Percentiles rank a stretch among this genome's conserved stretches.
Evolutionary conservation across 208 protist genomes (phyloP).

Genomic region (Angomonas deanei): DNA sequence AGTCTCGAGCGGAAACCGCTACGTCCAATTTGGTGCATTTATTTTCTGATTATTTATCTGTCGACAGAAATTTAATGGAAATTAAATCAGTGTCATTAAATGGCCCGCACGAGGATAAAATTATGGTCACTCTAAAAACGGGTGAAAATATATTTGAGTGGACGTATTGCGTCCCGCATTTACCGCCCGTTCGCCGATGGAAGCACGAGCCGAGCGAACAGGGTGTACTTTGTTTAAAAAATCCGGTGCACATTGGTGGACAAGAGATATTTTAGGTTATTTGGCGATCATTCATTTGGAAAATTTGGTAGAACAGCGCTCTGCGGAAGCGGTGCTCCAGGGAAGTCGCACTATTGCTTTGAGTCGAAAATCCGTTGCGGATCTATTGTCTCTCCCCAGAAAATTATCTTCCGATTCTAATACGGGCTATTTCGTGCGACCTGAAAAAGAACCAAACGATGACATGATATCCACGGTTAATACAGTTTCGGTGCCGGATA

Average conservation of each 20-base stretch:
- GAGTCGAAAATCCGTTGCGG: background rate
- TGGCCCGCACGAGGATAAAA: background rate
- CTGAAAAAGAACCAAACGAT: background rate
- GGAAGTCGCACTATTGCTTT: background rate
- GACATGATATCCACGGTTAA: background rate
- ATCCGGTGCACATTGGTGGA: background rate
- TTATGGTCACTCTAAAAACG: background rate
- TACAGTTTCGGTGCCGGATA: conserved; percentile 21
- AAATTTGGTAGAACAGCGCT: background rate
- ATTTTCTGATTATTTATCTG: no score
- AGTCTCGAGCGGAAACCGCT: background rate
- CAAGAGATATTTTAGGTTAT: background rate
- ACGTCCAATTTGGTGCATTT: no score
- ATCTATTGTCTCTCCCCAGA: no score
- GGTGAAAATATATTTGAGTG: background rate
- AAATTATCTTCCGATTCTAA: no score
- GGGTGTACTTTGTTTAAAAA: background rate
- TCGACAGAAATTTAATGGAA: background rate
- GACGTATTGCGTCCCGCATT: background rate
- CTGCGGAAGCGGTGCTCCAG: background rate
- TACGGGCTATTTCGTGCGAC: no score
- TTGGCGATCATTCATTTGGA: background rate
- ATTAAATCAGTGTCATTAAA: background rate
- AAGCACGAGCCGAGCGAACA: background rate
- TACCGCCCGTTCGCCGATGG: background rate